Conservation (phyloP, 2,329 filamentous ascomycete species). For the Dothidotthia symphoricarpi region DNA sequence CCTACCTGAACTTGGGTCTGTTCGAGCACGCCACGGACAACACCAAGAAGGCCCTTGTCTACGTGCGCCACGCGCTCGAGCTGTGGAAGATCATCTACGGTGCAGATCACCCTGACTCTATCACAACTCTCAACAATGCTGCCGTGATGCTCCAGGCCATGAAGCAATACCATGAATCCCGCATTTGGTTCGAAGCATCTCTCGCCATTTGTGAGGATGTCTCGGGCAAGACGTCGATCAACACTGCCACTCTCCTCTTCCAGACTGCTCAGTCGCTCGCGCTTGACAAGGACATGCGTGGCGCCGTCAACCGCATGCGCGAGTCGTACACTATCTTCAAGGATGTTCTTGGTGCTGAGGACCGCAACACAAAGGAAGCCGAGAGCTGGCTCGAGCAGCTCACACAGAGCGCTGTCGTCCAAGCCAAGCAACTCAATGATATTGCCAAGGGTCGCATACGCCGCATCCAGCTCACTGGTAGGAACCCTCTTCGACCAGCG, state of each 20-base stretch:
- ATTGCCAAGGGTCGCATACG: conserved; percentile 70
- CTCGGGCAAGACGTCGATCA: conserved; percentile 85
- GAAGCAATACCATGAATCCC: conserved; percentile 91
- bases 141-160: conserved; percentile 97
- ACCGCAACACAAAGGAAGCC: conserved; percentile 97
- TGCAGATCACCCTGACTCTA: conserved; percentile 88
- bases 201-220: conserved; percentile 84
- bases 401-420: conserved; percentile 89
- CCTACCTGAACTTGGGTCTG: conserved; percentile 91
- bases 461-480: conserved; percentile 63
- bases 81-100: conserved; percentile 98
- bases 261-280: conserved; percentile 94
- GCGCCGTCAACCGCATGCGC: conserved; percentile 87
- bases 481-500: conserved; percentile 58
- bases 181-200: conserved; percentile 94
- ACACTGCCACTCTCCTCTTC: conserved; percentile 92
- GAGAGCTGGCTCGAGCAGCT: conserved; percentile 96
- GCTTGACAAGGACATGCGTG: conserved; percentile 92
- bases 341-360: conserved; percentile 76
- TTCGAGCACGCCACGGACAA: conserved; percentile 93
- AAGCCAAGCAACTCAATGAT: conserved; percentile 91
- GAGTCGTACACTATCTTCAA: conserved; percentile 97
- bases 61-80: conserved; percentile 88
- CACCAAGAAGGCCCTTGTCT: conserved; percentile 80
- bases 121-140: conserved; percentile 97